phyloP scores from a whole-genome alignment of 306 rosid genomes.

The Comarum palustre region DNA sequence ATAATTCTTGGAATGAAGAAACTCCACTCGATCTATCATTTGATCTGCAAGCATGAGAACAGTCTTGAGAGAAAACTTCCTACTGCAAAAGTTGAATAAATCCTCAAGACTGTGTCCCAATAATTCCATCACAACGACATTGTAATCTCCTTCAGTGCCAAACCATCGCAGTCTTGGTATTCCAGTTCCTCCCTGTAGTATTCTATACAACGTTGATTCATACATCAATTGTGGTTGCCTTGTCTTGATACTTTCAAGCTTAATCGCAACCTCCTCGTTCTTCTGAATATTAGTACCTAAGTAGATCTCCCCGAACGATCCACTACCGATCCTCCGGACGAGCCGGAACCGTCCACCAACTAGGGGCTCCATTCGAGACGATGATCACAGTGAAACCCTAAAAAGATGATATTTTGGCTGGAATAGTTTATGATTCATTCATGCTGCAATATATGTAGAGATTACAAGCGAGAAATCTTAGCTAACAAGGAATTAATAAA shows the following conservation, averaged over 20 bases:
- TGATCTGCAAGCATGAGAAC: slow-evolving; percentile 98
- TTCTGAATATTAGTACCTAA: slow-evolving; percentile 86
- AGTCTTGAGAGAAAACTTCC: slow-evolving; percentile 85
- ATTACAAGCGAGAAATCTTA: too few relatives aligned
- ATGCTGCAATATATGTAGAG: too few relatives aligned
- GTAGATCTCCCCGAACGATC: slow-evolving; percentile 98
- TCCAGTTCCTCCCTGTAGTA: slow-evolving; percentile 96
- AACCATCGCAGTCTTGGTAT: slow-evolving; percentile 88
- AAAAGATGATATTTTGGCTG: too few relatives aligned
- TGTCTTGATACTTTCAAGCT: slow-evolving; percentile 94
- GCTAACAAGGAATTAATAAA: too few relatives aligned
- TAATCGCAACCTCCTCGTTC: slow-evolving; percentile 89
- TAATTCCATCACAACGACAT: slow-evolving; percentile 89
- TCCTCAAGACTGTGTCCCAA: slow-evolving; percentile 97
- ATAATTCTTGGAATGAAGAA: slow-evolving; percentile 78
- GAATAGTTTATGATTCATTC: too few relatives aligned
- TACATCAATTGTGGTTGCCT: slow-evolving; percentile 94
- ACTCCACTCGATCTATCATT: slow-evolving; percentile 93
- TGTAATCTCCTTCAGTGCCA: slow-evolving; percentile 93
- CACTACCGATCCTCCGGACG: slow-evolving; percentile 95
- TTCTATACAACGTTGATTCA: slow-evolving; percentile 87
- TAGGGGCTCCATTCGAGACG: too few relatives aligned
- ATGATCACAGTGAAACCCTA: too few relatives aligned
- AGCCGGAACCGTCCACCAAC: too few relatives aligned
- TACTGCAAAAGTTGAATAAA: slow-evolving; percentile 86